phyloP scores from a whole-genome alignment of 352 stramenopile genomes.

The Phytopythium cucurbitacearum region DNA sequence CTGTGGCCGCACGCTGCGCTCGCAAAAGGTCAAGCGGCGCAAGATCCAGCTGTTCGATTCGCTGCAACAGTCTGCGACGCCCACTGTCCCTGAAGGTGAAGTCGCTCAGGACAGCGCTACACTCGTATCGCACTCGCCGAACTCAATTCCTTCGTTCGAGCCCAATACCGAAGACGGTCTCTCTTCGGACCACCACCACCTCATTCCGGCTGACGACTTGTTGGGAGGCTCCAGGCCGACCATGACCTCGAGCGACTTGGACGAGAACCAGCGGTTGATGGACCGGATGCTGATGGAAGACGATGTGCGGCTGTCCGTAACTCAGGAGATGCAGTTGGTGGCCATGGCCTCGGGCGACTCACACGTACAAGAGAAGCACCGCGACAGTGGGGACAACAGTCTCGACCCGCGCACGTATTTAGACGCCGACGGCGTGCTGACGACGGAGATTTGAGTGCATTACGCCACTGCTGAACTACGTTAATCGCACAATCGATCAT shows the following conservation, averaged over 20 bases:
- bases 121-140: no score
- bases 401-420: slow-evolving; percentile 64
- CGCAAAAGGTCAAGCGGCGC: slow-evolving; percentile 70
- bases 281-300: slow-evolving; percentile 58
- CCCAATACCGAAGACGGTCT: no score
- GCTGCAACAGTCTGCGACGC: neutral
- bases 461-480: neutral
- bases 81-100: neutral
- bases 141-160: no score
- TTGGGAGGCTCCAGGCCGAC: slow-evolving; percentile 20
- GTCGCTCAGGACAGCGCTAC: no score
- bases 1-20: slow-evolving; percentile 65
- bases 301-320: slow-evolving; percentile 51
- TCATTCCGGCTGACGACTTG: slow-evolving; percentile 47
- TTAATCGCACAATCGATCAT: neutral
- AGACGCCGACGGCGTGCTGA: slow-evolving; percentile 67
- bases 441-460: slow-evolving; percentile 42
- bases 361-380: slow-evolving; percentile 21
- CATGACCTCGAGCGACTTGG: slow-evolving; percentile 42
- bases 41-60: slow-evolving; percentile 9
- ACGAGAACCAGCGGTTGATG: slow-evolving; percentile 79
- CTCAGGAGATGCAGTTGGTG: slow-evolving; percentile 38
- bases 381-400: slow-evolving; percentile 16
- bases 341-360: slow-evolving; percentile 11
- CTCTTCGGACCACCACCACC: slow-evolving; percentile 27